Percentiles rank a stretch among this genome's conserved stretches.
phyloP scores from a whole-genome alignment of 106 monocot species.

The Iris macrosiphon region DNA sequence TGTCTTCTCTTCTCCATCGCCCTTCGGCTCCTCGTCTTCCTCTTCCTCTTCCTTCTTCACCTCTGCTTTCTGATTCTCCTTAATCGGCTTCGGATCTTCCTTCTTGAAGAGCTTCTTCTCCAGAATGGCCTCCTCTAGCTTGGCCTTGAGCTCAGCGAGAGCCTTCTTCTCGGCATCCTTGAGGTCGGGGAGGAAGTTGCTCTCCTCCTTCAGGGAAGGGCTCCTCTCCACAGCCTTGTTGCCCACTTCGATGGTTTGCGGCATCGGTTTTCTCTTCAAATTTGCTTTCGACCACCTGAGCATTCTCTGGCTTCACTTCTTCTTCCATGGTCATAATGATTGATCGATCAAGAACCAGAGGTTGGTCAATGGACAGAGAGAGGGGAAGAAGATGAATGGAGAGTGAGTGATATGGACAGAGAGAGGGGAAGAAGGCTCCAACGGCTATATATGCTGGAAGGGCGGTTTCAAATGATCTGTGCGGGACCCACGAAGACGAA shows the following conservation, averaged over 20 bases:
- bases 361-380: neutral
- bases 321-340: slow-evolving; percentile 41
- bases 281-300: too few relatives aligned
- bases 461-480: too few relatives aligned
- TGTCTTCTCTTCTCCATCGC: neutral
- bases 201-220: slow-evolving; percentile 71
- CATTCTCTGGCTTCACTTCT: too few relatives aligned
- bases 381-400: neutral
- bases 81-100: too few relatives aligned
- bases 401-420: too few relatives aligned
- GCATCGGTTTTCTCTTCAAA: too few relatives aligned
- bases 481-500: too few relatives aligned
- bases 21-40: too few relatives aligned
- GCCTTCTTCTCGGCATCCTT: slow-evolving; percentile 75
- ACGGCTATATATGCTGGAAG: slow-evolving; percentile 5
- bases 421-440: too few relatives aligned
- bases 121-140: slow-evolving; percentile 48
- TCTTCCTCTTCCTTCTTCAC: too few relatives aligned
- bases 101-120: slow-evolving; percentile 41
- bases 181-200: slow-evolving; percentile 65
- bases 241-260: neutral
- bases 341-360: neutral
- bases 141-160: slow-evolving; percentile 46
- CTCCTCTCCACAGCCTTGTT: slow-evolving; percentile 32
- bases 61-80: too few relatives aligned